phyloP scores from a whole-genome alignment of 1,139 yeast species.

The Taphrina sp. region DNA sequence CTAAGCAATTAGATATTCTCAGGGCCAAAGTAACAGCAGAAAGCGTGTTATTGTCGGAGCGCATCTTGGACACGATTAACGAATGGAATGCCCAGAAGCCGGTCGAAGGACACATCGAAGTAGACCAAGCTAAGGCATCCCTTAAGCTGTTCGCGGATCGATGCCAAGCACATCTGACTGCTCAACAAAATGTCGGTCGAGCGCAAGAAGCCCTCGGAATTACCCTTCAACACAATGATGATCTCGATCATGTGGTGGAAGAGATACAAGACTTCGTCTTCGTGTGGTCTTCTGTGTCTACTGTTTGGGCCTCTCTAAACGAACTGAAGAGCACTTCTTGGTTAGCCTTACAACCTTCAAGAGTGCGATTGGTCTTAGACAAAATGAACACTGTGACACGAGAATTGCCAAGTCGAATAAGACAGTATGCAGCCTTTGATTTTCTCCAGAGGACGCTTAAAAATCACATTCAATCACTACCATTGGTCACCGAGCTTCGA shows the following conservation, averaged over 20 bases:
- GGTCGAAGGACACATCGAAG: conserved; percentile 49
- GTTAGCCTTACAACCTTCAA: conserved; percentile 53
- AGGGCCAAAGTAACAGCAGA: conserved; percentile 37
- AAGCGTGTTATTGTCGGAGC: conserved; percentile 47
- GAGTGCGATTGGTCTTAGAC: conserved; percentile 55
- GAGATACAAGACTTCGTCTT: conserved; percentile 60
- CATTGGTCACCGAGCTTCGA: conserved; percentile 54
- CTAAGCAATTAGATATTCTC: conserved; percentile 36
- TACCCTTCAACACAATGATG: conserved; percentile 44
- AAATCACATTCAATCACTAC: conserved; percentile 47
- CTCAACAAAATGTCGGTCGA: conserved; percentile 43
- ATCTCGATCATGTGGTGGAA: conserved; percentile 46
- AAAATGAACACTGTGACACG: conserved; percentile 52
- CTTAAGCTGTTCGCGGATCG: conserved; percentile 51
- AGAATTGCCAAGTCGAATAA: conserved; percentile 57
- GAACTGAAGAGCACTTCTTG: conserved; percentile 53
- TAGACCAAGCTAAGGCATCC: conserved; percentile 54
- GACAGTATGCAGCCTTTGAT: conserved; percentile 71
- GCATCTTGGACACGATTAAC: conserved; percentile 46
- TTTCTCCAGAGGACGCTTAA: conserved; percentile 54
- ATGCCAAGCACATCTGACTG: conserved; percentile 40
- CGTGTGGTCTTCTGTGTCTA: conserved; percentile 66
- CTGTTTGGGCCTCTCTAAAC: conserved; percentile 55
- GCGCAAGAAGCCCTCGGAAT: conserved; percentile 52
- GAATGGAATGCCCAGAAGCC: conserved; percentile 59